Percentiles rank a stretch among this genome's conserved stretches.
These are phyloP conservation scores for Phytopythium sindhum DNA, from an alignment of 352 stramenopile genomes.

Conservation along the genomic window DNA sequence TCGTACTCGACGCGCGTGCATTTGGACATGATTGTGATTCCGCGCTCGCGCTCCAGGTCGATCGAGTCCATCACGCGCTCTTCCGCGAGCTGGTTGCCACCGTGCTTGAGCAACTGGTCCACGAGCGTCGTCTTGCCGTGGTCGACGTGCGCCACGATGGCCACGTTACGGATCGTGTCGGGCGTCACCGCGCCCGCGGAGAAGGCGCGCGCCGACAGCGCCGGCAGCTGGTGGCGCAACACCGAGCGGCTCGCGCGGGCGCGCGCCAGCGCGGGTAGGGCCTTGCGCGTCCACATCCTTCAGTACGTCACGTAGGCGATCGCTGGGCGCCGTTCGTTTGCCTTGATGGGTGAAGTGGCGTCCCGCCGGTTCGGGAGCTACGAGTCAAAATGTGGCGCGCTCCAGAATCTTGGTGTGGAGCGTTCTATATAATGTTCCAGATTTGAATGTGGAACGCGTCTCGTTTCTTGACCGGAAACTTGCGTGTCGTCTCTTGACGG, in stretches of 20 bases:
- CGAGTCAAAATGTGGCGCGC: conserved; percentile 1
- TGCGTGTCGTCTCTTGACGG: not conserved
- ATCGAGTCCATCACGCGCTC: conserved; percentile 98
- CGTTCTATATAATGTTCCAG: not conserved
- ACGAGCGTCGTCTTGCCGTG: conserved; percentile 99
- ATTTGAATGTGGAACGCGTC: not conserved
- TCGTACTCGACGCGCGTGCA: conserved; percentile 95
- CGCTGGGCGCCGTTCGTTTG: conserved; percentile 4
- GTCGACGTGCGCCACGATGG: conserved; percentile 95
- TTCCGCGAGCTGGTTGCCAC: conserved; percentile 80
- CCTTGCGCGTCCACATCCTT: conserved; percentile 64
- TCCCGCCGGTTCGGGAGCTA: not conserved
- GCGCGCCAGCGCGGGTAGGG: conserved; percentile 34
- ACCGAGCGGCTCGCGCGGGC: conserved; percentile 19
- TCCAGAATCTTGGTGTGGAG: not conserved
- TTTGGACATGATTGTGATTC: conserved; percentile 99
- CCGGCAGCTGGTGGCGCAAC: conserved; percentile 23
- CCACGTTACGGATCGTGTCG: conserved; percentile 84
- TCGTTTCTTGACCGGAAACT: not conserved
- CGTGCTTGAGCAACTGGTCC: conserved; percentile 96
- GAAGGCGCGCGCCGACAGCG: conserved; percentile 38
- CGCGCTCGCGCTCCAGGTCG: conserved; percentile 96
- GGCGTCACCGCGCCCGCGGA: conserved; percentile 30
- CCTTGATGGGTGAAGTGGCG: conserved; percentile 6
- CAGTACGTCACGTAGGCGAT: conserved; percentile 2